Conservation (phyloP, 371 early-diverging fungal genomes). For the Thermomucor indicae-seudaticae region DNA sequence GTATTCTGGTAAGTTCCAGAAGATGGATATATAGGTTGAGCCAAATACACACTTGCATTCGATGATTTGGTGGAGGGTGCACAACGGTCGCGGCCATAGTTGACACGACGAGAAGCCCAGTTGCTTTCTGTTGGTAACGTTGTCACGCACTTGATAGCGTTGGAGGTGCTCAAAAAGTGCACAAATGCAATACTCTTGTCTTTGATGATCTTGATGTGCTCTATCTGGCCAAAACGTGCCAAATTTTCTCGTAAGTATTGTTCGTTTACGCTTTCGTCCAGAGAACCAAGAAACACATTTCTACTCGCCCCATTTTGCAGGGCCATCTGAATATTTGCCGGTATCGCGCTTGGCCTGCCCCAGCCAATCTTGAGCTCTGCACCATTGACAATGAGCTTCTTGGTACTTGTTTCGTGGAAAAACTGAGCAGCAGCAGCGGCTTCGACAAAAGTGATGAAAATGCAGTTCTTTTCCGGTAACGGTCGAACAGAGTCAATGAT, state of each 20-base stretch:
- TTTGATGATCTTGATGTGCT: slow-evolving; percentile 63
- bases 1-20: slow-evolving; percentile 4
- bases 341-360: slow-evolving; percentile 67
- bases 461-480: slow-evolving; percentile 75
- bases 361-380: slow-evolving; percentile 70
- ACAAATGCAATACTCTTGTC: slow-evolving; percentile 81
- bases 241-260: slow-evolving; percentile 53
- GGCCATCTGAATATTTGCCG: slow-evolving; percentile 48
- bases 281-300: slow-evolving; percentile 72
- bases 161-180: slow-evolving; percentile 65
- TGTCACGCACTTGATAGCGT: slow-evolving; percentile 71
- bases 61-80: slow-evolving; percentile 19
- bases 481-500: slow-evolving; percentile 70
- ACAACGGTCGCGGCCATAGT: slow-evolving; percentile 84
- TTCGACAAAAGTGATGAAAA: slow-evolving; percentile 79
- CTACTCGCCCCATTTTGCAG: slow-evolving; percentile 69
- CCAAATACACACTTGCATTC: background rate
- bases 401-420: slow-evolving; percentile 46
- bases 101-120: slow-evolving; percentile 56
- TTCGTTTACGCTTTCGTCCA: slow-evolving; percentile 56
- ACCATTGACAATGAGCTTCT: slow-evolving; percentile 36
- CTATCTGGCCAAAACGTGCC: slow-evolving; percentile 65
- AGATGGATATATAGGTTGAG: slow-evolving; percentile 1
- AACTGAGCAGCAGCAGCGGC: slow-evolving; percentile 57
- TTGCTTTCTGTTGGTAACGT: slow-evolving; percentile 47